Evolutionary conservation across 2,329 filamentous ascomycete species (phyloP).

Genomic region (Cytospora piceae): DNA sequence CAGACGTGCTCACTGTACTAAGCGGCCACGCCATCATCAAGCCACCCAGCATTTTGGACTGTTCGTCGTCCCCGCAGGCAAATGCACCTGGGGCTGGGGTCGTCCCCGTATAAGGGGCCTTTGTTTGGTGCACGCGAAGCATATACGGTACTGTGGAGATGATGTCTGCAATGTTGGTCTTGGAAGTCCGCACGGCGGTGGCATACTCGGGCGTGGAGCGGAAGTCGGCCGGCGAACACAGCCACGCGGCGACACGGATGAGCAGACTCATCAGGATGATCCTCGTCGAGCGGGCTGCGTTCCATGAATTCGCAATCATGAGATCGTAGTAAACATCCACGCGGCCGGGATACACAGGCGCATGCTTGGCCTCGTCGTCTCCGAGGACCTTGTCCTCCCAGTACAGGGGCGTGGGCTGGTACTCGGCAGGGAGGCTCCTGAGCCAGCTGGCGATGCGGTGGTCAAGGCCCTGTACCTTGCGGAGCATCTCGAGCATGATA

Average conservation of each 20-base stretch:
- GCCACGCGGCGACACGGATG: constrained; percentile 64
- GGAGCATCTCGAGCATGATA: constrained; percentile 57
- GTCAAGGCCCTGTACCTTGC: constrained; percentile 55
- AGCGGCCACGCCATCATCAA: constrained; percentile 65
- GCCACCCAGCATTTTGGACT: constrained; percentile 59
- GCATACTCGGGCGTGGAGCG: constrained; percentile 65
- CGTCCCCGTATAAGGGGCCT: neutral
- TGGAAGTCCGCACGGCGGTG: constrained; percentile 53
- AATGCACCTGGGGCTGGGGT: constrained; percentile 45
- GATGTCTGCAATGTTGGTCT: constrained; percentile 59
- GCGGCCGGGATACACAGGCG: constrained; percentile 59
- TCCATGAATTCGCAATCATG: constrained; percentile 60
- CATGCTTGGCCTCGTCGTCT: constrained; percentile 54
- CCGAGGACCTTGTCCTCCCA: constrained; percentile 59
- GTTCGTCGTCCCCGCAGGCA: constrained; percentile 53
- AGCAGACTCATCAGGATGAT: constrained; percentile 59
- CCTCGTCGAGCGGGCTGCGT: constrained; percentile 56
- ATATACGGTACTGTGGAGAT: constrained; percentile 63
- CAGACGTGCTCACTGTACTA: constrained; percentile 57
- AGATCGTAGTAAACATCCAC: constrained; percentile 63
- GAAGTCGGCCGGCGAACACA: constrained; percentile 63
- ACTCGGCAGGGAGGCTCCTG: constrained; percentile 51
- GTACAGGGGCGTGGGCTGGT: constrained; percentile 54
- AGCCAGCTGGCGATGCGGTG: constrained; percentile 59
- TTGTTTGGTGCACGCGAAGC: constrained; percentile 56